Evolutionary conservation across 163 green algal species (phyloP), one percentile per base, ranked within the genome.

Genomic region (Smithsoniella earleae): DNA sequence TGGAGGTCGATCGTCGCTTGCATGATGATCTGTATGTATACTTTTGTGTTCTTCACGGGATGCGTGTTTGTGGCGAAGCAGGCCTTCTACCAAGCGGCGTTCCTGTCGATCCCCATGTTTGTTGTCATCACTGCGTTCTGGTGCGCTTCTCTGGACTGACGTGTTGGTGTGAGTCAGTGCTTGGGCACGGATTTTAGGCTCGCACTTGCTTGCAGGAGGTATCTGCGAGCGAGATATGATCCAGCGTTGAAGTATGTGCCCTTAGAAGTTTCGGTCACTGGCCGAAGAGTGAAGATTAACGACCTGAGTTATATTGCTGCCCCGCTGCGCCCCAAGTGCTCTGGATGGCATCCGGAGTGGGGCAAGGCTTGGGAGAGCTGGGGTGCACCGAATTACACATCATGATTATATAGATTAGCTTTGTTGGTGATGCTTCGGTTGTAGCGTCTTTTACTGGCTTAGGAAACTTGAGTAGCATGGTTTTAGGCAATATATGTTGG

Each of bases 1-100:
- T 90, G 82, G 82, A 82, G 80, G 52, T 86, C 85, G 46, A 45
- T 88, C 30, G 83, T 89, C 73, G 72, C 43, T 38, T 75, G 84
- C 28, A 76, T 89, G 54, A 66, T 86, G 63, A 77, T 86, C 36
- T 83, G 75, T 63, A 73, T 86, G 69, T 76, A 77, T 55, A 81
- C 85, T 58, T 76, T 80, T 43, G 64, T 78, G 58, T 63, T 87
- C 38, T 82, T 88, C 74, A 86, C 81, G 1, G 84, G 81, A 20
- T 87, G 82, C 76, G 81, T 87, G 40, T 76, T 90, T 37, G 46
- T 85, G 27, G 78, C 81, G n/a, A 84, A 83, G 65, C 54, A 77
- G 4, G 85, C 85, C 1, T 89, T 81, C 62, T 76, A 77, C 36
- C 83, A 88, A 77, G 81, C 80, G 22, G 76, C 77, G 62, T 74